Percentiles rank a stretch among this genome's conserved stretches.
Conservation (phyloP, 345 rosid species). For the Euphorbia peplus region DNA sequence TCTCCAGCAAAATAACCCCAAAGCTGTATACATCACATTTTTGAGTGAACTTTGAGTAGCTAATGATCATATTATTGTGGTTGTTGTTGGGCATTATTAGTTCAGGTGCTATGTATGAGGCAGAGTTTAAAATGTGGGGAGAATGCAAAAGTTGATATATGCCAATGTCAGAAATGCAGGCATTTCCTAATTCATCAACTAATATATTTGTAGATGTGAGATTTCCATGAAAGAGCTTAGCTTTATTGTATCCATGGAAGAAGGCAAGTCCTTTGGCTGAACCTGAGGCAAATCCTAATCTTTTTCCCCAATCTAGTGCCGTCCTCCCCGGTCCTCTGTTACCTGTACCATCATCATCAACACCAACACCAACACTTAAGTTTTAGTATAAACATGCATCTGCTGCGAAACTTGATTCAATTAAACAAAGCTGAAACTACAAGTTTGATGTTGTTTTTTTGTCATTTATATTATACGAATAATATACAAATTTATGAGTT, state of each 20-base stretch:
- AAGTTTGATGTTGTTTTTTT: no score
- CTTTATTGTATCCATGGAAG: conserved; percentile 31
- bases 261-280: conserved; percentile 41
- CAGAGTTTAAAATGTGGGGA: conserved; percentile 12
- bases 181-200: conserved; percentile 28
- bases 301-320: conserved; percentile 33
- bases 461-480: no score
- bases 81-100: conserved; percentile 12
- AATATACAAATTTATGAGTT: no score
- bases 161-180: conserved; percentile 35
- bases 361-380: background rate
- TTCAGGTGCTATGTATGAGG: conserved; percentile 34
- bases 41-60: conserved; percentile 23
- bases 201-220: conserved; percentile 40
- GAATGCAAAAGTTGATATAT: conserved; percentile 32
- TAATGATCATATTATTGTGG: background rate
- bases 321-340: conserved; percentile 46
- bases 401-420: no score
- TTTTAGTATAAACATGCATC: no score
- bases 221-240: conserved; percentile 39
- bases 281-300: conserved; percentile 41
- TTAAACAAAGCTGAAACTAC: no score
- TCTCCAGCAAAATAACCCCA: conserved; percentile 41
- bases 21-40: conserved; percentile 42
- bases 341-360: conserved; percentile 15